Base-by-base conservation (phyloP, 2,329 filamentous ascomycete genomes). In the Fusarium annulatum region DNA sequence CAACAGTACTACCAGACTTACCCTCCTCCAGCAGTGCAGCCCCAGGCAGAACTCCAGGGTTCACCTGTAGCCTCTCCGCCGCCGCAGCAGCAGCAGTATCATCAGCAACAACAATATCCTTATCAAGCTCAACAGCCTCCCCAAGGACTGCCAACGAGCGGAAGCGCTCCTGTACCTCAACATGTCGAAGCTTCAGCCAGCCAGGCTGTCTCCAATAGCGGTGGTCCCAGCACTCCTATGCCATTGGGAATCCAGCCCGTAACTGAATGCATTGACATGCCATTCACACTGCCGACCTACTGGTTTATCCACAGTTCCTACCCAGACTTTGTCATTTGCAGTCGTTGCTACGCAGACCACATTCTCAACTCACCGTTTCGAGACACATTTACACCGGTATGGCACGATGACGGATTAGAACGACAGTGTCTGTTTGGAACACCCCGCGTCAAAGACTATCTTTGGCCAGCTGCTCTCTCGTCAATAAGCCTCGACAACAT, bases 171-270 rank as follows among this genome's bases (percentile, higher is more conserved):
- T 9, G 12, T 14, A 5, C 2, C 14, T 3, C n/a, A 34, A 14
- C 12, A 36, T 28, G 30, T 3, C 9, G 28, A 6, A 7, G 0
- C 2, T 1, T 26, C 14, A 1, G 14, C n/a, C 9, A 6, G 5
- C 19, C 9, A 2, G 1, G 41, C 5, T 28, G 39, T 2, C n/a
- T 21, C n/a, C 12, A 26, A 18, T 2, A 21, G n/a, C 18, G 9
- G 28, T 10, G 12, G 28, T 10, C n/a, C 39, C 30, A 58, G n/a
- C 39, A 48, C n/a, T 3, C 3, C 30, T 5, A 48, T 58, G 55
- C 55, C 55, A 18, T 28, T 58, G 0, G 41, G 30, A 36, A 48
- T 58, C 4, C 55, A 48, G 16, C 55, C 55, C 0, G 30, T 58
- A 9, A 48, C 9, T 1, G 55, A 58, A 36, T 58, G 55, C 7